Conservation (phyloP, 1,284 basidiomycete species). For the Flammula alnicola region DNA sequence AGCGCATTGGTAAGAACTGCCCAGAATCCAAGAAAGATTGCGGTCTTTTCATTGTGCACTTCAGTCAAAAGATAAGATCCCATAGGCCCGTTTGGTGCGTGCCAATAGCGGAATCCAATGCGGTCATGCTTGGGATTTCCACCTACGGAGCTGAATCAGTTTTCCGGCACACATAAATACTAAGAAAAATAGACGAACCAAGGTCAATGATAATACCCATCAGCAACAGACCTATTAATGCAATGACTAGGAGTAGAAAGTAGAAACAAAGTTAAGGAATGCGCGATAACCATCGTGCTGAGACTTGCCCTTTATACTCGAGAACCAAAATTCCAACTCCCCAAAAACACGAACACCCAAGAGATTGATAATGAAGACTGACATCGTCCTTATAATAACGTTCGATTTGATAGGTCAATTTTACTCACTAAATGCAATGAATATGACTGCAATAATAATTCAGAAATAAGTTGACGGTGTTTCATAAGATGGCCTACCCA, state of each 20-base stretch:
- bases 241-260: constrained; percentile 45
- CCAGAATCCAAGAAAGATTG: constrained; percentile 68
- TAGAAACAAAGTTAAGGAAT: background rate
- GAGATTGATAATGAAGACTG: constrained; percentile 60
- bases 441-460: constrained; percentile 44
- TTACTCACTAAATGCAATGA: constrained; percentile 59
- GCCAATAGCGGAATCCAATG: constrained; percentile 70
- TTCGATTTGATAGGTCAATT: too few relatives aligned
- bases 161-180: background rate
- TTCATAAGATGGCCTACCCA: constrained; percentile 45
- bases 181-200: constrained; percentile 31
- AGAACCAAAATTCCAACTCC: constrained; percentile 65
- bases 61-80: constrained; percentile 47
- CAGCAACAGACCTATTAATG: constrained; percentile 64
- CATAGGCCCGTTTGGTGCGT: constrained; percentile 50
- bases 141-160: constrained; percentile 37
- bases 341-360: constrained; percentile 58
- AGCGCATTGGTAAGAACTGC: constrained; percentile 52
- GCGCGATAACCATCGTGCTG: background rate
- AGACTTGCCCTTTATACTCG: constrained; percentile 49
- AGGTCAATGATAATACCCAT: constrained; percentile 61
- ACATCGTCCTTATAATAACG: too few relatives aligned
- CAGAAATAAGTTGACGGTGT: constrained; percentile 10
- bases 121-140: constrained; percentile 68
- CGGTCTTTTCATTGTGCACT: constrained; percentile 50